phyloP scores from a whole-genome alignment of 169 alveolate species.

The Cryptosporidium viatorum region DNA sequence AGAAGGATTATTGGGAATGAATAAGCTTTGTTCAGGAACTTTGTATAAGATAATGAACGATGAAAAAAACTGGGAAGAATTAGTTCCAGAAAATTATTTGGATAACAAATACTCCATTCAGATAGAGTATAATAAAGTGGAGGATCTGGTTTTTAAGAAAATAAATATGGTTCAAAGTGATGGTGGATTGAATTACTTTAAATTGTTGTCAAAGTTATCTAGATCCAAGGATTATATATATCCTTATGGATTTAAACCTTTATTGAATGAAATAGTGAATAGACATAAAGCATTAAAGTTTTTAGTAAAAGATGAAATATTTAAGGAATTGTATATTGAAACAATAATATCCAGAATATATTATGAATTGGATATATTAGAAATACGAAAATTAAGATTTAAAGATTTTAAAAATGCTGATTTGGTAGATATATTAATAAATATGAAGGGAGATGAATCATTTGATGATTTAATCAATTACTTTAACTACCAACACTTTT shows the following conservation, averaged over 20 bases:
- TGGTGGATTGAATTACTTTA: constrained; percentile 25
- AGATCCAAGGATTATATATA: constrained; percentile 3
- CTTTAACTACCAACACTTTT: constrained; percentile 89
- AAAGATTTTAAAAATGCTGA: constrained; percentile 86
- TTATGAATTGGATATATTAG: constrained; percentile 83
- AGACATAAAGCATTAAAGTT: constrained; percentile 45
- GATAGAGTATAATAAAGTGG: background rate
- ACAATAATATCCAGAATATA: constrained; percentile 87
- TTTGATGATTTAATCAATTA: constrained; percentile 78
- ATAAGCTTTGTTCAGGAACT: constrained; percentile 52
- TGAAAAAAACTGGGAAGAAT: background rate
- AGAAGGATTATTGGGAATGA: constrained; percentile 26
- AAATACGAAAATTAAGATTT: constrained; percentile 84
- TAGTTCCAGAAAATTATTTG: background rate
- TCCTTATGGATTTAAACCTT: constrained; percentile 49
- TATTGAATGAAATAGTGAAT: constrained; percentile 28
- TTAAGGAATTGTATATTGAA: constrained; percentile 84
- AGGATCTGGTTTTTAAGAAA: background rate
- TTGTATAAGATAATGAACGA: constrained; percentile 7
- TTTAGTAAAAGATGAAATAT: constrained; percentile 14
- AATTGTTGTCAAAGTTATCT: constrained; percentile 23
- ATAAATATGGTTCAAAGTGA: background rate
- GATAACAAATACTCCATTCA: background rate
- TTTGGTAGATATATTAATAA: constrained; percentile 78
- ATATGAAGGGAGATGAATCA: constrained; percentile 83